These are phyloP conservation scores for Aspergillus aculeatinus DNA, from an alignment of 2,329 filamentous ascomycete genomes.

Conservation along the genomic window DNA sequence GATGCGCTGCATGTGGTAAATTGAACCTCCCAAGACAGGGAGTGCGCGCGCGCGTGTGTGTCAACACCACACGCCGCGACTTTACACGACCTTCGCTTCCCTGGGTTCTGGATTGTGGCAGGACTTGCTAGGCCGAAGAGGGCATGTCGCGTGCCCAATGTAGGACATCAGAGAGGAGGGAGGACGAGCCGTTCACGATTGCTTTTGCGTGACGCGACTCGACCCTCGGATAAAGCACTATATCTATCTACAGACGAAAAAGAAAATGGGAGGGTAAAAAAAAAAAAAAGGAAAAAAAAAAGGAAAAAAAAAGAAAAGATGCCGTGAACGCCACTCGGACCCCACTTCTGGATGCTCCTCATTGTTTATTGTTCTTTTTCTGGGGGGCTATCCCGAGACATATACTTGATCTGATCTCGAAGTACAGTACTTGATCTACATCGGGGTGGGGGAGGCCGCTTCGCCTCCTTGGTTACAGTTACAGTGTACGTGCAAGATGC, in stretches of 20 bases:
- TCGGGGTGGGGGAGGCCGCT: not conserved
- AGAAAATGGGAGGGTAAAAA: not conserved
- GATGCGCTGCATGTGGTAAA: not conserved
- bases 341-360: too few species aligned
- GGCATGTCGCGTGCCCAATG: conserved; percentile 10
- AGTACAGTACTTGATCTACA: not conserved
- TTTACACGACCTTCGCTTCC: not conserved
- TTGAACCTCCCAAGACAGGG: too few species aligned
- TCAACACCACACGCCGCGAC: not conserved
- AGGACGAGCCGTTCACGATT: not conserved
- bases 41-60: not conserved
- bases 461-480: conserved; percentile 16
- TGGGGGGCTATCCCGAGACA: too few species aligned
- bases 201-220: not conserved
- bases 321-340: too few species aligned
- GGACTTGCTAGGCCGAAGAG: not conserved
- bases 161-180: conserved; percentile 3
- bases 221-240: too few species aligned
- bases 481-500: conserved; percentile 18
- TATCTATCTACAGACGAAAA: not conserved
- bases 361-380: too few species aligned
- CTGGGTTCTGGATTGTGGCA: not conserved
- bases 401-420: not conserved
- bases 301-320: not conserved
- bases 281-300: not conserved